Percentiles rank a stretch among this genome's conserved stretches.
phyloP scores from a whole-genome alignment of 306 rosid species.

The Malus sylvestris region DNA sequence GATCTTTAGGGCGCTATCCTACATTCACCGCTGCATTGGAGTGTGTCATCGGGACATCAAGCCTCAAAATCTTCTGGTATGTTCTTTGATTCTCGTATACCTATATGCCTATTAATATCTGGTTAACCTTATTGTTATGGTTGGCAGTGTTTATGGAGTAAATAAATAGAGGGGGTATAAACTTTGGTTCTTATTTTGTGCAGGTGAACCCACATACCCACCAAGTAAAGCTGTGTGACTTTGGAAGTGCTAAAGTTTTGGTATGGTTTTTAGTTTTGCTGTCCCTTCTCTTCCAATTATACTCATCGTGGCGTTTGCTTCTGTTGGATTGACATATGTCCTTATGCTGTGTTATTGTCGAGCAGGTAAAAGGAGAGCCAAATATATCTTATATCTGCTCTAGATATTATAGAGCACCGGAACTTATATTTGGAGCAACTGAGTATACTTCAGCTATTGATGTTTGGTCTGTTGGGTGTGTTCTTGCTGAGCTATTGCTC shows the following conservation, averaged over 20 bases:
- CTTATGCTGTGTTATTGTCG: constrained; percentile 12
- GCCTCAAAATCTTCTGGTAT: constrained; percentile 94
- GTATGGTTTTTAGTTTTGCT: constrained; percentile 32
- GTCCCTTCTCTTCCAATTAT: background rate
- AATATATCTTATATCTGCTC: constrained; percentile 95
- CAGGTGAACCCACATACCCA: constrained; percentile 98
- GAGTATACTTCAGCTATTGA: constrained; percentile 93
- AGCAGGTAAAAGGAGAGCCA: constrained; percentile 94
- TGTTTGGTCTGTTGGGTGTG: constrained; percentile 95
- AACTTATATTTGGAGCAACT: constrained; percentile 98
- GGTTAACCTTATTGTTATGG: background rate
- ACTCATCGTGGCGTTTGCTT: constrained; percentile 4
- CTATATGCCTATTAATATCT: background rate
- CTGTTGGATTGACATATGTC: background rate
- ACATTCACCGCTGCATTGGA: constrained; percentile 91
- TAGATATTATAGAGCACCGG: constrained; percentile 94
- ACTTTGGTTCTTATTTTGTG: constrained; percentile 4
- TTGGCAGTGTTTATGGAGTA: background rate
- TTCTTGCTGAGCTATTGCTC: constrained; percentile 89
- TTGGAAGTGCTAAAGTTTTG: constrained; percentile 98
- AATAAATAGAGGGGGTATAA: background rate
- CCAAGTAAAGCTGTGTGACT: constrained; percentile 93
- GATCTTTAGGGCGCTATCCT: constrained; percentile 89
- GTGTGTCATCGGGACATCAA: constrained; percentile 96
- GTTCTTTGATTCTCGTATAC: background rate